Conservation (phyloP, 2,329 filamentous ascomycete species). For the Penicillium palitans region DNA sequence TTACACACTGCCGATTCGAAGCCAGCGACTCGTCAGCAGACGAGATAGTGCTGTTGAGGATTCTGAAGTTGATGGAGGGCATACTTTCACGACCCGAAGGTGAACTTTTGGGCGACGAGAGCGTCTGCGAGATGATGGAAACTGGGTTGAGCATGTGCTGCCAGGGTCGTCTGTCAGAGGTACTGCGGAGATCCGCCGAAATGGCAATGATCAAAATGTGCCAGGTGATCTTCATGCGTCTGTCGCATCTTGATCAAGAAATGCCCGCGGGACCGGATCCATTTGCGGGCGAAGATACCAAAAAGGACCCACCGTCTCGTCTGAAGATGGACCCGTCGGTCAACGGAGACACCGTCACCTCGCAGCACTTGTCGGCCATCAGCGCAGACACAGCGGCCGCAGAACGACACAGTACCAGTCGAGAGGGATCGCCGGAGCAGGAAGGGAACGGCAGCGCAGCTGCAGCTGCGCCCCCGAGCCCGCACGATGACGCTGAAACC, state of each 20-base stretch:
- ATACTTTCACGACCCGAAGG: constrained; percentile 95
- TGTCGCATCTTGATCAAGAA: constrained; percentile 83
- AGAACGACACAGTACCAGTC: constrained; percentile 35
- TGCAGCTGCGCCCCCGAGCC: constrained; percentile 35
- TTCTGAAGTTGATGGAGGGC: constrained; percentile 95
- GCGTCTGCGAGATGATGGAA: constrained; percentile 99
- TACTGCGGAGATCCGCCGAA: constrained; percentile 86
- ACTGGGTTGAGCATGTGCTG: constrained; percentile 96
- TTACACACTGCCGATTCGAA: constrained; percentile 97
- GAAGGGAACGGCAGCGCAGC: constrained; percentile 35
- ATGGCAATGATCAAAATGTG: constrained; percentile 99
- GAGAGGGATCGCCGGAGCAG: constrained; percentile 37
- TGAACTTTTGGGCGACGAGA: constrained; percentile 92
- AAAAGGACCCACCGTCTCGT: constrained; percentile 65
- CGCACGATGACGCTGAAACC: constrained; percentile 48
- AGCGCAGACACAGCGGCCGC: constrained; percentile 39
- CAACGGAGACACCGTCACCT: constrained; percentile 62
- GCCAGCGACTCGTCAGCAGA: constrained; percentile 93
- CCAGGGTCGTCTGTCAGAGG: constrained; percentile 84
- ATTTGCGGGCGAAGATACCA: constrained; percentile 56
- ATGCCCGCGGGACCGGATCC: constrained; percentile 66
- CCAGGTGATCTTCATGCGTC: constrained; percentile 91
- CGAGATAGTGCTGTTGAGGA: constrained; percentile 91
- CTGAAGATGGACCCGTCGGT: constrained; percentile 82
- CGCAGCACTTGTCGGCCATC: constrained; percentile 49